Percentiles rank a stretch among this genome's conserved stretches.
phyloP scores from a whole-genome alignment of 768 basidiomycete genomes.

The Suillus subalutaceus region DNA sequence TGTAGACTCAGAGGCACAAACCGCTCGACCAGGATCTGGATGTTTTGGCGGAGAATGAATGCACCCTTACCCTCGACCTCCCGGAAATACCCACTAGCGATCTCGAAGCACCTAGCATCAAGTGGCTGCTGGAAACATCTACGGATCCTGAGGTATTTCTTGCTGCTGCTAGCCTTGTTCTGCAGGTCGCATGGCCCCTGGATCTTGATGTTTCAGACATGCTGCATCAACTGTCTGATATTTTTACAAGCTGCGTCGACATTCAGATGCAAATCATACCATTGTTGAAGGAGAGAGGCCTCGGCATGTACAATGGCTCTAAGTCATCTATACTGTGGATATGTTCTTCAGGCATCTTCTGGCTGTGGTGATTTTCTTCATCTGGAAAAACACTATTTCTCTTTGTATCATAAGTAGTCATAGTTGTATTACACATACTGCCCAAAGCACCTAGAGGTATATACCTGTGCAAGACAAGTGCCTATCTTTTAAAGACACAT shows the following conservation, averaged over 20 bases:
- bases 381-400: conserved; percentile 1
- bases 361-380: background rate
- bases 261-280: background rate
- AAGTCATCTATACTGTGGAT: background rate
- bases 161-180: conserved; percentile 12
- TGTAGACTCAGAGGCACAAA: background rate
- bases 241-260: background rate
- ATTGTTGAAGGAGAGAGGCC: background rate
- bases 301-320: background rate
- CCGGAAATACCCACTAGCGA: background rate
- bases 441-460: background rate
- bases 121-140: conserved; percentile 21
- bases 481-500: background rate
- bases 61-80: background rate
- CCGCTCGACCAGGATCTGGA: background rate
- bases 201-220: background rate
- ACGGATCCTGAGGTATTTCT: conserved; percentile 16
- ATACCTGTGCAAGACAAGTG: conserved; percentile 2
- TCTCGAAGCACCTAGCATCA: conserved; percentile 8
- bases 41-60: background rate
- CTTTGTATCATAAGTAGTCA: background rate
- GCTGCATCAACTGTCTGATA: background rate
- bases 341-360: background rate
- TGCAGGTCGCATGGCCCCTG: conserved; percentile 15
- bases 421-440: conserved; percentile 1